Conservation (phyloP, 306 rosid genomes). For the Vicia villosa region DNA sequence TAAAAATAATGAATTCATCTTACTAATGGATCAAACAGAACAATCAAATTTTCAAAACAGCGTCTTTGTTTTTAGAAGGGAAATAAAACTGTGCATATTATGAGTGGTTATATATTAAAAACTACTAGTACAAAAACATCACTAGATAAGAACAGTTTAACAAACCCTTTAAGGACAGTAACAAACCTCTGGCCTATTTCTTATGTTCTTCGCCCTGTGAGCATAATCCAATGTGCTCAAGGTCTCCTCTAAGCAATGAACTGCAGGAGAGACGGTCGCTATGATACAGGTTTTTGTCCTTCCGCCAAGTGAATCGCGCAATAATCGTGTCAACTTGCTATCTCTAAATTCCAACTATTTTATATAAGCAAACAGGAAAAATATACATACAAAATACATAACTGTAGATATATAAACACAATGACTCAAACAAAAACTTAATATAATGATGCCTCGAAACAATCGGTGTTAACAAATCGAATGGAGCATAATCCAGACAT, state of each 20-base stretch:
- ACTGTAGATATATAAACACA: not conserved
- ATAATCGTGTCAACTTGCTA: constrained; percentile 94
- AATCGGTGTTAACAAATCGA: not conserved
- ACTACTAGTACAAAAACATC: too few relatives aligned
- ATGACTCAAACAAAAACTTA: constrained; percentile 1
- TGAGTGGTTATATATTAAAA: too few relatives aligned
- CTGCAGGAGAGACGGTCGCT: constrained; percentile 98
- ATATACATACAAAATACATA: not conserved
- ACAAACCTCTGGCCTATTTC: constrained; percentile 93
- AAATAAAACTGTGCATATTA: too few relatives aligned
- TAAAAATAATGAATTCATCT: constrained; percentile 2
- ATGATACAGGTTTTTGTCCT: constrained; percentile 99
- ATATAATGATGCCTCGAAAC: not conserved
- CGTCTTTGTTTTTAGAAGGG: too few relatives aligned
- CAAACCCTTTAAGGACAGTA: not conserved
- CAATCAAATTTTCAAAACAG: too few relatives aligned
- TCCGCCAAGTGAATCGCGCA: constrained; percentile 98
- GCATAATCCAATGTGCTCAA: constrained; percentile 96
- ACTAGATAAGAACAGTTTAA: constrained; percentile 6
- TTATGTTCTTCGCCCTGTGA: constrained; percentile 89
- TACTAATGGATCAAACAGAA: too few relatives aligned
- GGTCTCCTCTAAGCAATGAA: constrained; percentile 95
- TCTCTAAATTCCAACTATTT: constrained; percentile 62
- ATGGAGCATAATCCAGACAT: not conserved
- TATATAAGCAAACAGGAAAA: constrained; percentile 20